Base-by-base conservation (phyloP, 306 rosid species). In the Lablab purpureus region DNA sequence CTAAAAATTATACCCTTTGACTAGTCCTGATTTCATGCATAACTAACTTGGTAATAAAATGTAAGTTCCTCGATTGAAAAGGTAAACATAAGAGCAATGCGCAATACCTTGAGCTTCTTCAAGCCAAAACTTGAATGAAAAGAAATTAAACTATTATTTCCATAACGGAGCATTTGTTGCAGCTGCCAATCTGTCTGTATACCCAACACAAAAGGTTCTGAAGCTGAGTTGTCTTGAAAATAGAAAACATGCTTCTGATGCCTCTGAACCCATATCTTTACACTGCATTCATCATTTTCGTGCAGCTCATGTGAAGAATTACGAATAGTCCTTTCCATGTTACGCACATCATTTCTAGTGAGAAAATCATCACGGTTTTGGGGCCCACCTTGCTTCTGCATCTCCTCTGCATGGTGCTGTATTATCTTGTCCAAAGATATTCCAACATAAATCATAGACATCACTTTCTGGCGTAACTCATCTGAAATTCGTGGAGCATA, bases 181-280 rank as follows among this genome's bases (percentile, higher is more conserved):
- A 89, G 83, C 87, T 92, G 97, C 96, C 97, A 92, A 71, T 92
- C 97, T 62, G 97, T 89, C 81, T 92, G 96, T 71, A 89, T 82
- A 47, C 93, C 97, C 83, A 92, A 64, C 32, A 92, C 76, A 86
- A 92, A 90, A 41, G 90, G 80, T 74, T 87, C 84, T 4, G 81
- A 75, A 59, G 41, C 72, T 19, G 86, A 77, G 64, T 71, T 67
- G n/a, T 85, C 91, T 77, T 92, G 89, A 79, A 86, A 89, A 83
- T 50, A 89, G 81, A 92, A 92, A 80, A 90, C 85, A 77, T 86
- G 84, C 74, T 86, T 92, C 77, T 76, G 92, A 82, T 90, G 87
- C 18, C 88, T 87, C 78, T 92, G 92, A 41, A 90, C 89, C 97
- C 96, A 92, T 49, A 89, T 79, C 78, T 70, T 89, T 71, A 82